Conservation (phyloP, 1,284 basidiomycete species). For the Cutaneotrichosporon spelunceum region DNA sequence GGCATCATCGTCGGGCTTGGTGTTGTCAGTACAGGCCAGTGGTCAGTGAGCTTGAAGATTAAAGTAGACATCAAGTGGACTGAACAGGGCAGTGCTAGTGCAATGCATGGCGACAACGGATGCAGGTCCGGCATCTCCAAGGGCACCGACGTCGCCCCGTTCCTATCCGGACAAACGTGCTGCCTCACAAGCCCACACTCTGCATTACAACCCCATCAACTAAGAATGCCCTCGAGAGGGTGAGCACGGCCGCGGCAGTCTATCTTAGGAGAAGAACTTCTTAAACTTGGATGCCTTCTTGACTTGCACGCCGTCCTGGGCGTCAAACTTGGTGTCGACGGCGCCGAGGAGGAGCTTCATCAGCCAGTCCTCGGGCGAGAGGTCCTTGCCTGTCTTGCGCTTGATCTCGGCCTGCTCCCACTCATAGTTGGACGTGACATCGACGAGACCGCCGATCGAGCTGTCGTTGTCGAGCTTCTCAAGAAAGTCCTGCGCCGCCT, state of each 20-base stretch:
- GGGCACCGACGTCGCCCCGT: too few species aligned
- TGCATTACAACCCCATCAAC: background rate
- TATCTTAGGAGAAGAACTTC: constrained; percentile 5
- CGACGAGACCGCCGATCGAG: constrained; percentile 15
- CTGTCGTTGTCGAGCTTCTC: constrained; percentile 19
- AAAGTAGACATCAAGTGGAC: too few species aligned
- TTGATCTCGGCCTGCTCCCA: constrained; percentile 16
- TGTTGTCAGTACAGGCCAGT: too few species aligned
- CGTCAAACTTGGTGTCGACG: constrained; percentile 44
- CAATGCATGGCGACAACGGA: too few species aligned
- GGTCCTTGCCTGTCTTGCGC: constrained; percentile 17
- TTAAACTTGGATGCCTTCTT: constrained; percentile 7
- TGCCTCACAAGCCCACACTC: background rate
- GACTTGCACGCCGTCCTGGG: constrained; percentile 30
- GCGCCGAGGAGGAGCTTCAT: constrained; percentile 33
- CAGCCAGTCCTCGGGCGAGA: constrained; percentile 13
- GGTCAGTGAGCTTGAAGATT: too few species aligned
- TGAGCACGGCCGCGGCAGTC: background rate
- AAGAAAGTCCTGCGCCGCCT: constrained; percentile 19
- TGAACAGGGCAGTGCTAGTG: too few species aligned
- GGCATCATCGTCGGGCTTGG: too few species aligned
- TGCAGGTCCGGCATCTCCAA: too few species aligned
- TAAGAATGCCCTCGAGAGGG: background rate
- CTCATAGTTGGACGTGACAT: constrained; percentile 17
- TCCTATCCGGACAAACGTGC: background rate